phyloP scores from a whole-genome alignment of 1,139 yeast species.

The Nakaseomyces glabratus region DNA sequence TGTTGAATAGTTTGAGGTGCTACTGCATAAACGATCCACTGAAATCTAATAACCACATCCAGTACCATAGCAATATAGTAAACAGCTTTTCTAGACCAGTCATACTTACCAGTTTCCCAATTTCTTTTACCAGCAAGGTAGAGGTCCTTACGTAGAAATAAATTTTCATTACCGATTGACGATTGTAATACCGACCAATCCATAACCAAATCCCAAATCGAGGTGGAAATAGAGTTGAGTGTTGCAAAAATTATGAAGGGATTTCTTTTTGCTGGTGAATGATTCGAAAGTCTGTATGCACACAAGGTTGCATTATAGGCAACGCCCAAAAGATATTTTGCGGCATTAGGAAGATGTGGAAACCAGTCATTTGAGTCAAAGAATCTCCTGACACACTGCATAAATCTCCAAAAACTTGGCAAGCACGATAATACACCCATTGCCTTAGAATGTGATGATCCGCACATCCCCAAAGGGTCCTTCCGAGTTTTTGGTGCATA shows the following conservation, averaged over 20 bases:
- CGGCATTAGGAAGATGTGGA: slow-evolving; percentile 91
- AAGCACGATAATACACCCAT: slow-evolving; percentile 79
- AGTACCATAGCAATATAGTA: slow-evolving; percentile 69
- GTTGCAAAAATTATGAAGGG: slow-evolving; percentile 66
- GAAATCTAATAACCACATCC: slow-evolving; percentile 71
- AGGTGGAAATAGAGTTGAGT: slow-evolving; percentile 58
- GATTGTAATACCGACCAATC: slow-evolving; percentile 86
- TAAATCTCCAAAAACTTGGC: slow-evolving; percentile 83
- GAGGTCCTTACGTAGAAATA: slow-evolving; percentile 61
- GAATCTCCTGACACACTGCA: slow-evolving; percentile 87
- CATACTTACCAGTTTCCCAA: slow-evolving; percentile 29
- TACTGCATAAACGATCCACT: slow-evolving; percentile 75
- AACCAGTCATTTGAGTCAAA: slow-evolving; percentile 92
- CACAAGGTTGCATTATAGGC: slow-evolving; percentile 68
- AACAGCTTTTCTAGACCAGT: slow-evolving; percentile 42
- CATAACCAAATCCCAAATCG: slow-evolving; percentile 87
- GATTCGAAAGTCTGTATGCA: slow-evolving; percentile 50
- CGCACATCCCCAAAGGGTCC: slow-evolving; percentile 45
- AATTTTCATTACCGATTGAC: slow-evolving; percentile 40
- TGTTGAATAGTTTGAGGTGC: slow-evolving; percentile 74
- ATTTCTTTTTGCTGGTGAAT: slow-evolving; percentile 37
- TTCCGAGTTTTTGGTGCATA: slow-evolving; percentile 38
- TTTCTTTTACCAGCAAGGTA: slow-evolving; percentile 30
- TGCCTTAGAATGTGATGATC: slow-evolving; percentile 63
- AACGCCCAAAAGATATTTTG: slow-evolving; percentile 61